Base-by-base conservation (phyloP, 2,329 filamentous ascomycete genomes). In the Anisogramma anomala region DNA sequence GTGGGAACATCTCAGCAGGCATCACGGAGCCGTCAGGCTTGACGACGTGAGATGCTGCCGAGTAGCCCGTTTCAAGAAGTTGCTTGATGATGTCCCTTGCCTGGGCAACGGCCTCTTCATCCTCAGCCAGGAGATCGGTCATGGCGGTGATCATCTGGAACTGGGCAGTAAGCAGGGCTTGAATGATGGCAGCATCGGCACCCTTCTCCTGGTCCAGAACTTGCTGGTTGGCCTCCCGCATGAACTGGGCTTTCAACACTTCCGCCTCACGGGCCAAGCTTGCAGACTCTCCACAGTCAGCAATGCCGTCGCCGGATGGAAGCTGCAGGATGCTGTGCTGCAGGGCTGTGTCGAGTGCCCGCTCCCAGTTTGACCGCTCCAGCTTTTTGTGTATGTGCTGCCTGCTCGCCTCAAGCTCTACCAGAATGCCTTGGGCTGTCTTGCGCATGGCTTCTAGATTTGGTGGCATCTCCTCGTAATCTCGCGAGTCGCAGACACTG, bases 81-180 rank as follows among this genome's bases (percentile, higher is more conserved):
- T 83, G 81, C 44, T 76, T 72, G 37, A 98, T 78, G 34, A 88
- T 79, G 17, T 69, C 70, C 57, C 82, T 86, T 19, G 88, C 91
- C 42, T 84, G 79, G 13, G 80, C 68, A 2, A 95, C 73, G 1
- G 89, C 91, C 47, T 93, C 82, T 25, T 82, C 77, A 57, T 94
- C 85, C 43, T 73, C 81, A 26, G 74, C 69, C 51, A 89, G 74
- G 18, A 91, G 84, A 50, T 85, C 83, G 41, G 82, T 78, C 40
- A 98, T 74, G 1, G 87, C 85, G 4, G 84, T 70, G 46, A 96
- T 74, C 2, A 88, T 89, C 53, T 95, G 88, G 52, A 98, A 94
- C 54, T 96, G 89, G 10, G 89, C 85, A 39, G 83, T 81, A 9
- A 96, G 73, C 41, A 98, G 71, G 36, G 84, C 74, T 60, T 95